Base-by-base conservation (phyloP, 2,329 filamentous ascomycete species). In the Chaetoscypha palmicola region DNA sequence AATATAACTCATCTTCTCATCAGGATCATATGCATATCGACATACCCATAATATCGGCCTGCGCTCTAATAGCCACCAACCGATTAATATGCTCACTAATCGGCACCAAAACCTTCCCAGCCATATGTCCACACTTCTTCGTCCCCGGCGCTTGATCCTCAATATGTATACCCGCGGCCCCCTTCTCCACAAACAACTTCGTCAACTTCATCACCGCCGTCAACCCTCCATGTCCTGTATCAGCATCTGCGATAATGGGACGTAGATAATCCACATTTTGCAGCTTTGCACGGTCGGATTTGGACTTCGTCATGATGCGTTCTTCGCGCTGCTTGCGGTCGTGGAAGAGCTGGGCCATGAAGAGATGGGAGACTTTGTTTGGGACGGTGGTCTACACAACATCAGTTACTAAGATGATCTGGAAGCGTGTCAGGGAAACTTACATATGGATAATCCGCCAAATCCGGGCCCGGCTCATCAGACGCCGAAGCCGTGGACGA, bases 171-270 rank as follows among this genome's bases (percentile, higher is more conserved):
- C 92, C 92, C 32, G 92, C 92, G 35, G 92, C 92, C 58, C 92
- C 92, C 67, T 90, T 89, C 73, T 98, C 92, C 53, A 97, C 71
- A 66, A 98, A 97, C 45, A 97, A 79, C 75, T 96, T 96, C 53
- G 92, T 97, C 58, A 98, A 80, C 76, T 97, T 98, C 92, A 98
- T 97, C 58, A 97, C 85, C 44, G 92, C 92, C n/a, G 92, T 97
- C 50, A 98, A 74, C 61, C 92, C 92, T 62, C 92, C 92, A 66
- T 97, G 92, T 52, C 92, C 92, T 32, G 92, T 98, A 64, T 98
- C 92, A 38, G 91, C 92, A 67, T 98, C 92, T 47, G 92, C 92
- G 57, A 98, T 80, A 66, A 98, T 95, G 49, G 92, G 92, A 16
- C 92, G 84, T 37, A 98, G 81, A 69, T 92, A 98, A 70, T 98